Evolutionary conservation across 129 eudicot species (phyloP).

Genomic region (Escallonia rubra): DNA sequence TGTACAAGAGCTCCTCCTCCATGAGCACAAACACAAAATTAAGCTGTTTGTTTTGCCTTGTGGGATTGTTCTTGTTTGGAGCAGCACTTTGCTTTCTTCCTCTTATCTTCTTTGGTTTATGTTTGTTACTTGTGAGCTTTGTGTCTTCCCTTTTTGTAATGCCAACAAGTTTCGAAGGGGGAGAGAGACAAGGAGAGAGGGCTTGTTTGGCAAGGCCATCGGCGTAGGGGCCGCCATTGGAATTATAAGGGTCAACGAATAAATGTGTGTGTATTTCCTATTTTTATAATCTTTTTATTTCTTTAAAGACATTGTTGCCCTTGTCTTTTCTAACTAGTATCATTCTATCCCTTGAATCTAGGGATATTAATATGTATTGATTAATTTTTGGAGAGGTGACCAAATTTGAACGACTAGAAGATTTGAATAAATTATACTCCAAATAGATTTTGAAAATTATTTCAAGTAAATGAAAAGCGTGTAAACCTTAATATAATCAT

Average conservation of each 20-base stretch:
- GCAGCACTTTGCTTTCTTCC: slow-evolving; percentile 8
- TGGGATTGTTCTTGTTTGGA: neutral
- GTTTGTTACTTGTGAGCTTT: slow-evolving; percentile 35
- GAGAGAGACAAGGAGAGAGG: slow-evolving; percentile 26
- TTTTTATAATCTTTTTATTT: slow-evolving; percentile 18
- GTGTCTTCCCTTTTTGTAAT: slow-evolving; percentile 45
- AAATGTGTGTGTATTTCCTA: slow-evolving; percentile 11
- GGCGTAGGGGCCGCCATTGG: slow-evolving; percentile 95
- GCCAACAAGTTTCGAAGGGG: slow-evolving; percentile 40
- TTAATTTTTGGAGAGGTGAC: too few relatives aligned
- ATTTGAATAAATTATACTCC: too few relatives aligned
- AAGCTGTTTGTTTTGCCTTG: too few relatives aligned
- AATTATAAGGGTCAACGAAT: slow-evolving; percentile 74
- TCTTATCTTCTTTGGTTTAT: slow-evolving; percentile 41
- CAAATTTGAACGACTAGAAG: too few relatives aligned
- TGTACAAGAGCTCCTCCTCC: slow-evolving; percentile 26
- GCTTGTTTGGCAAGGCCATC: slow-evolving; percentile 75
- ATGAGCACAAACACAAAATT: neutral
- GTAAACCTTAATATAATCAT: too few relatives aligned
- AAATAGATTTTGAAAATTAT: too few relatives aligned
- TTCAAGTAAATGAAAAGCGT: too few relatives aligned
- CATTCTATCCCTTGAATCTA: slow-evolving; percentile 21
- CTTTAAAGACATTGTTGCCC: slow-evolving; percentile 44
- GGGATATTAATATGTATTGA: too few relatives aligned
- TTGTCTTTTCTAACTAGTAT: slow-evolving; percentile 34